Evolutionary conservation across 2,329 filamentous ascomycete genomes (phyloP).

Genomic region (Sclerotinia subarctica): DNA sequence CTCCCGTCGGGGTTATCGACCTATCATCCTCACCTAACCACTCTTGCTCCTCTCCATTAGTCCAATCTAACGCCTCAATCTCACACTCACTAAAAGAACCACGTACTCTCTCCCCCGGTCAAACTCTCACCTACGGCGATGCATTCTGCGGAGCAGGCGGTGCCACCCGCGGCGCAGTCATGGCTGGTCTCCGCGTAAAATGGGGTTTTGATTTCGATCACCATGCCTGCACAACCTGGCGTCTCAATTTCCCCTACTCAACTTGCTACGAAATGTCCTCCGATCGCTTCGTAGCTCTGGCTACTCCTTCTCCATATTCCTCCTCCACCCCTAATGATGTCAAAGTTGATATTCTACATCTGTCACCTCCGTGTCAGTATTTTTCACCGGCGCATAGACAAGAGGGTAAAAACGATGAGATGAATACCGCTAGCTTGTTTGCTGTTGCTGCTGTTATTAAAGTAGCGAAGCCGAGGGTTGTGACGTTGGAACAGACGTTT

Average conservation of each 20-base stretch:
- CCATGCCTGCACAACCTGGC: conserved; percentile 30
- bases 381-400: conserved; percentile 71
- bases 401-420: conserved; percentile 56
- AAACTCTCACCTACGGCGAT: conserved; percentile 66
- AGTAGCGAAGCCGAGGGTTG: conserved; percentile 59
- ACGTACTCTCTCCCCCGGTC: conserved; percentile 35
- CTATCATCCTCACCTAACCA: neutral
- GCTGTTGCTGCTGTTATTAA: conserved; percentile 54
- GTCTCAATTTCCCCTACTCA: conserved; percentile 31
- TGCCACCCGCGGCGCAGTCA: conserved; percentile 59
- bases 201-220: conserved; percentile 61
- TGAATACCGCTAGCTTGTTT: conserved; percentile 60
- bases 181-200: conserved; percentile 56
- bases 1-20: conserved; percentile 30
- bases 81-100: conserved; percentile 19
- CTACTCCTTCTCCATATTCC: conserved; percentile 13
- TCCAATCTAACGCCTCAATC: conserved; percentile 14
- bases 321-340: conserved; percentile 30
- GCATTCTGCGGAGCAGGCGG: conserved; percentile 73
- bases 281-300: conserved; percentile 47
- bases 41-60: neutral
- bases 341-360: conserved; percentile 65
- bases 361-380: conserved; percentile 75
- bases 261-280: conserved; percentile 50
- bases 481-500: conserved; percentile 77